phyloP scores from a whole-genome alignment of 2,329 filamentous ascomycete genomes.

The Fusarium anguioides region DNA sequence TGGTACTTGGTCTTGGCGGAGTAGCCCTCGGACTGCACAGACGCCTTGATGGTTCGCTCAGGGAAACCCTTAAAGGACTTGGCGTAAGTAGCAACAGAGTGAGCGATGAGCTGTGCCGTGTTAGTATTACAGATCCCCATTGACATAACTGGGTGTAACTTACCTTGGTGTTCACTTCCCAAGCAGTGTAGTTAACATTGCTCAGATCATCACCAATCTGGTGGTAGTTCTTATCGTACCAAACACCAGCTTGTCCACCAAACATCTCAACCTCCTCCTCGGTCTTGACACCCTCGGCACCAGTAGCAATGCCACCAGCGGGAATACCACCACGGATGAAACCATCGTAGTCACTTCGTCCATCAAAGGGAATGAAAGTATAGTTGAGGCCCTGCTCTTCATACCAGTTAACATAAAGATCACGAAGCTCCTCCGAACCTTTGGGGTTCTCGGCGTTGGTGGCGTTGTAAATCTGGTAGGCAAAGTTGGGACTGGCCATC shows the following conservation, averaged over 20 bases:
- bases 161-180: constrained; percentile 70
- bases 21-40: constrained; percentile 45
- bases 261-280: constrained; percentile 72
- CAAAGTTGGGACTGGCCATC: constrained; percentile 74
- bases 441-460: constrained; percentile 76
- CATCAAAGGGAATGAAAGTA: constrained; percentile 79
- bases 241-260: constrained; percentile 73
- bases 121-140: constrained; percentile 24
- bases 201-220: constrained; percentile 68
- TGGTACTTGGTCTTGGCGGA: constrained; percentile 60
- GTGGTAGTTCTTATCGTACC: constrained; percentile 71
- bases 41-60: constrained; percentile 55
- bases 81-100: constrained; percentile 78
- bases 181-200: constrained; percentile 70
- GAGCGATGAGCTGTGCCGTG: constrained; percentile 68
- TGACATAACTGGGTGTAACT: constrained; percentile 21
- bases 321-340: constrained; percentile 81
- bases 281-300: constrained; percentile 82
- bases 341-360: constrained; percentile 81
- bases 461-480: constrained; percentile 76
- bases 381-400: constrained; percentile 69
- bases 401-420: constrained; percentile 77
- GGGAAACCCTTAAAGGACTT: constrained; percentile 74
- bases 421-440: constrained; percentile 76
- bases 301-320: constrained; percentile 79